Evolutionary conservation across 305 asterid species (phyloP).

Genomic region (Ajuga reptans): DNA sequence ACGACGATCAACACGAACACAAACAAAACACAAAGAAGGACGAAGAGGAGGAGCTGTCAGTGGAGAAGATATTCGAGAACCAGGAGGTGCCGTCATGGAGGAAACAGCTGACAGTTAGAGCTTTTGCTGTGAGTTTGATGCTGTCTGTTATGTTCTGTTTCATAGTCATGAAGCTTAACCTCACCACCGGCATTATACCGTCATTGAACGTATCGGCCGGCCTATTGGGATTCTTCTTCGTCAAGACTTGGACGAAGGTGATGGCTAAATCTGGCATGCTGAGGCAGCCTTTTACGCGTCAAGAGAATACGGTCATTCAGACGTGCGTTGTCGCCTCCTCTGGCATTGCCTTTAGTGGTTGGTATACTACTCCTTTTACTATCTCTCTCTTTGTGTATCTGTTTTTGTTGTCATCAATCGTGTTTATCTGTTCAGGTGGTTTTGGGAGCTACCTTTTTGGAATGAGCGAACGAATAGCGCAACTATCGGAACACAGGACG

Average conservation of each 20-base stretch:
- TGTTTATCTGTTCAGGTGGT: conserved; percentile 26
- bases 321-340: conserved; percentile 37
- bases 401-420: neutral
- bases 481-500: conserved; percentile 23
- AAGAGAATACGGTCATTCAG: conserved; percentile 38
- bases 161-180: conserved; percentile 43
- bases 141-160: conserved; percentile 28
- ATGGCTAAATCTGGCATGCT: conserved; percentile 20
- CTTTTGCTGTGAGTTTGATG: conserved; percentile 29
- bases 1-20: neutral
- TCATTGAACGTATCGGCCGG: conserved; percentile 40
- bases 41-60: conserved; percentile 13
- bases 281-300: conserved; percentile 34
- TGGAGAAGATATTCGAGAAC: conserved; percentile 25
- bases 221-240: conserved; percentile 35
- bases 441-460: conserved; percentile 37
- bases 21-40: neutral
- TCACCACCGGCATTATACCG: conserved; percentile 41
- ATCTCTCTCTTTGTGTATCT: neutral
- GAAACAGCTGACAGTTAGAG: conserved; percentile 33
- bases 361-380: neutral
- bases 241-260: conserved; percentile 32
- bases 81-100: conserved; percentile 37
- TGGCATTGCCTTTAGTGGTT: conserved; percentile 44
- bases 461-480: conserved; percentile 28